A percentile compares a stretch with the other conserved stretches of the same genome.
Conservation (phyloP, 345 rosid genomes). For the Dipteronia dyeriana region DNA sequence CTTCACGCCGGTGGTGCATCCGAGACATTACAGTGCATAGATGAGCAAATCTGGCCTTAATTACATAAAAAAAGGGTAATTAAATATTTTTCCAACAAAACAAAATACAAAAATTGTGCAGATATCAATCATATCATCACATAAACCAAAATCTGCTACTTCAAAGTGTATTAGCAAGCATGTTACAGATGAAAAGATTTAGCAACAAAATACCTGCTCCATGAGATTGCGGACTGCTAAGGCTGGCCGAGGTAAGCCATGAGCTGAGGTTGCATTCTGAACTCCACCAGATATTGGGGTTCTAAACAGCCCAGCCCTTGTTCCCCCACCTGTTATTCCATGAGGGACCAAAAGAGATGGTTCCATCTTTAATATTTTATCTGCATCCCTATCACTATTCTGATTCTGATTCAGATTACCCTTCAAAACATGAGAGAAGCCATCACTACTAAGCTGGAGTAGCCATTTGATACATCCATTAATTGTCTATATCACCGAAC, state of each 20-base stretch:
- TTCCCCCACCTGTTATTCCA: conserved; percentile 68
- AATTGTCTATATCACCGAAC: conserved; percentile 19
- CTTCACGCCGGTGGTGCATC: conserved; percentile 98
- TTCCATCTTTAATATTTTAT: conserved; percentile 47
- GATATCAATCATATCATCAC: not conserved
- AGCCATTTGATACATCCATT: conserved; percentile 35
- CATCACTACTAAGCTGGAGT: conserved; percentile 37
- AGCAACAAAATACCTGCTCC: conserved; percentile 69
- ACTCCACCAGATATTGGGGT: conserved; percentile 99
- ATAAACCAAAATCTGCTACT: not conserved
- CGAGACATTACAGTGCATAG: conserved; percentile 93
- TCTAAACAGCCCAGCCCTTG: conserved; percentile 87
- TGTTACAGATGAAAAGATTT: not conserved
- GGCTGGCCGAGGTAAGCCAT: conserved; percentile 90
- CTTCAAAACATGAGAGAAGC: conserved; percentile 54
- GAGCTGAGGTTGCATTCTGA: conserved; percentile 96
- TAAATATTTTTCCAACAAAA: not conserved
- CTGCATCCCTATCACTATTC: conserved; percentile 39
- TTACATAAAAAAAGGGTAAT: conserved; percentile 22
- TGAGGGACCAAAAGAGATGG: conserved; percentile 44
- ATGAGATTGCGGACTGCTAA: conserved; percentile 94
- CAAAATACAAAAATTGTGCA: not conserved
- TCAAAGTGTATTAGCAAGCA: conserved; percentile 9
- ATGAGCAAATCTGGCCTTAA: conserved; percentile 97
- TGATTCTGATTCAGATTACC: conserved; percentile 37